Percentiles rank a stretch among this genome's conserved stretches.
These are phyloP conservation scores for Phytophthora colocasiae DNA, from an alignment of 352 stramenopile species.

Conservation along the genomic window DNA sequence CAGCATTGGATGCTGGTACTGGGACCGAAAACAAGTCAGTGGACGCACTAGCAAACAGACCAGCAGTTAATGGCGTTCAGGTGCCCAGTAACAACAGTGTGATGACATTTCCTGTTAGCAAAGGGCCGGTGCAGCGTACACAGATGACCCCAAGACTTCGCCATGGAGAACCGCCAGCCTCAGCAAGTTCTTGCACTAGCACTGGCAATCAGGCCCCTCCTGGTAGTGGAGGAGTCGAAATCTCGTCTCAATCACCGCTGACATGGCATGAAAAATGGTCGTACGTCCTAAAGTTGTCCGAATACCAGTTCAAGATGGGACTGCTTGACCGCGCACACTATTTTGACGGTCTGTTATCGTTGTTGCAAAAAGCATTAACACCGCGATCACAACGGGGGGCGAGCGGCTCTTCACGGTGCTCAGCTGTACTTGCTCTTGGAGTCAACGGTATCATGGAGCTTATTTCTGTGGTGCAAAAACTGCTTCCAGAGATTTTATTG, in stretches of 20 bases:
- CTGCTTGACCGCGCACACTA: slow-evolving; percentile 79
- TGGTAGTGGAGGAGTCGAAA: slow-evolving; percentile 17
- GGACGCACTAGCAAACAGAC: slow-evolving; percentile 19
- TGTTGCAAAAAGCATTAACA: slow-evolving; percentile 81
- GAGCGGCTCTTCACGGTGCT: slow-evolving; percentile 39
- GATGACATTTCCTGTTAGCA: slow-evolving; percentile 5
- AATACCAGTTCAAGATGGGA: slow-evolving; percentile 84
- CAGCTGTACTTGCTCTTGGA: slow-evolving; percentile 60
- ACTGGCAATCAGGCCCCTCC: slow-evolving; percentile 10
- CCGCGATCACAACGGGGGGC: slow-evolving; percentile 47
- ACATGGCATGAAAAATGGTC: slow-evolving; percentile 82
- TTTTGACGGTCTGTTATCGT: slow-evolving; percentile 79
- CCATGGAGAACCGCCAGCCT: slow-evolving; percentile 25
- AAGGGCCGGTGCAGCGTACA: slow-evolving; percentile 5
- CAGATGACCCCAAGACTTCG: slow-evolving; percentile 28
- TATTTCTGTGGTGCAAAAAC: slow-evolving; percentile 69
- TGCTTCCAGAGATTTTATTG: slow-evolving; percentile 77
- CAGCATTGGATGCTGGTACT: slow-evolving; percentile 31
- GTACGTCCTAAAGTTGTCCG: slow-evolving; percentile 82
- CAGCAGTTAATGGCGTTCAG: slow-evolving; percentile 26
- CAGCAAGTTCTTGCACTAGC: slow-evolving; percentile 8
- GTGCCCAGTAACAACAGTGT: slow-evolving; percentile 11
- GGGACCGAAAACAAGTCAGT: slow-evolving; percentile 23
- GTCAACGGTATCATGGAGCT: slow-evolving; percentile 85
- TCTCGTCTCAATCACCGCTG: slow-evolving; percentile 29